Base-by-base conservation (phyloP, 2,329 filamentous ascomycete species). In the Pseudogymnoascus destructans region DNA sequence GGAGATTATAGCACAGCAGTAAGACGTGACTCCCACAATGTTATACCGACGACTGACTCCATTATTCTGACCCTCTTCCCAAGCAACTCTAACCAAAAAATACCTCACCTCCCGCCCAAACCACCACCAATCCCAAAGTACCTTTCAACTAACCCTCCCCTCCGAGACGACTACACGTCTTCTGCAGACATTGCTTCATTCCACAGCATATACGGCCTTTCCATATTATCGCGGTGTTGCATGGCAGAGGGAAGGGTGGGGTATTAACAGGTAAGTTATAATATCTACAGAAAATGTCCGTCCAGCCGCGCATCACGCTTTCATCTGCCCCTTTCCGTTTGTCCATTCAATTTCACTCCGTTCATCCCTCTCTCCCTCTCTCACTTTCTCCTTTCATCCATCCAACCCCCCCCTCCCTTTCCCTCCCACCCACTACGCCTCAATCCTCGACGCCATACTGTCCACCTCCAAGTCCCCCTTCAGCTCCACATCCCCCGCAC, bases 381-480 rank as follows among this genome's bases (percentile, higher is more conserved):
- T 79, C 80, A 13, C 82, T 67, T 46, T 84, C 70, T 13, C 38
- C 17, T 2, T 42, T 82, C 57, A 79, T 74, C 65, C 84, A 81
- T 10, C 79, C 80, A n/a, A n/a, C n/a, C 82, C 67, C 49, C 84
- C 70, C 49, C 79, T 79, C 2, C 79, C 81, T 23, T 76, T 73
- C 6, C 6, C 19, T 46, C 40, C 10, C 19, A 23, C 19, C 6
- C 21, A 10, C 23, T 49, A 49, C 42, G 11, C 42, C 21, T 5
- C 42, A 49, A 49, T 49, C 7, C 42, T 49, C 6, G 52, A 55
- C 11, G 15, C 27, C 80, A 82, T 83, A 57, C 79, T 75, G 65
- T 84, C 81, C 9, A 79, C 80, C n/a, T 82, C 68, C 49, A 84
- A 70, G 52, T 84, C 81, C 0, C 79, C 79, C 3, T 79, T 81